These are phyloP conservation scores for Nadsonia commutata DNA, from an alignment of 1,139 yeast genomes.

Conservation along the genomic window DNA sequence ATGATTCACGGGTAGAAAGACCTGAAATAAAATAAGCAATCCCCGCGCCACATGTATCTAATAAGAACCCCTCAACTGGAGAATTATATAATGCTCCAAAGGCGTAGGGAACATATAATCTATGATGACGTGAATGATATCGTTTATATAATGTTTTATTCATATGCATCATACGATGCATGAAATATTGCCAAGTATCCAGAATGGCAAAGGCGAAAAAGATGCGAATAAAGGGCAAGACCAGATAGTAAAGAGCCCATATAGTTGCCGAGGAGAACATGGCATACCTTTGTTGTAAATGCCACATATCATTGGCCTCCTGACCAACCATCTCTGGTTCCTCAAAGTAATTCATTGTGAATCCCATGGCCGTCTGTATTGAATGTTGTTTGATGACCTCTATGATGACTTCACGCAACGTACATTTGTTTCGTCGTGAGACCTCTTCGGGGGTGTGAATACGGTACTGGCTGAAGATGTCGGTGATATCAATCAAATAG, in stretches of 20 bases:
- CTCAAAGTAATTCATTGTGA: slow-evolving; percentile 40
- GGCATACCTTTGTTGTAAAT: slow-evolving; percentile 30
- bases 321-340: slow-evolving; percentile 54
- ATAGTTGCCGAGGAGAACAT: slow-evolving; percentile 9
- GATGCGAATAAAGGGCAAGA: slow-evolving; percentile 40
- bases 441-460: slow-evolving; percentile 90
- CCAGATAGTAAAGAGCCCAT: slow-evolving; percentile 11
- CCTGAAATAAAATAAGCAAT: slow-evolving; percentile 50
- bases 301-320: slow-evolving; percentile 60
- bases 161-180: slow-evolving; percentile 79
- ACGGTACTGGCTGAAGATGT: slow-evolving; percentile 67
- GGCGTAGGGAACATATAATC: slow-evolving; percentile 90
- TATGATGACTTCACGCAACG: slow-evolving; percentile 49
- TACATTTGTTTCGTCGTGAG: slow-evolving; percentile 55
- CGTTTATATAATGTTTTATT: slow-evolving; percentile 60
- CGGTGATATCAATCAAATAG: slow-evolving; percentile 56
- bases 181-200: slow-evolving; percentile 86
- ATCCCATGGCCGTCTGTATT: slow-evolving; percentile 65
- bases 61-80: slow-evolving; percentile 80
- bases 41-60: slow-evolving; percentile 90
- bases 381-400: slow-evolving; percentile 79
- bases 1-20: slow-evolving; percentile 62
- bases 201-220: slow-evolving; percentile 53
- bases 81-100: slow-evolving; percentile 92
- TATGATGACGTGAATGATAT: slow-evolving; percentile 89